Evolutionary conservation across 768 basidiomycete genomes (phyloP).

Genomic region (Clitopilus hobsonii): DNA sequence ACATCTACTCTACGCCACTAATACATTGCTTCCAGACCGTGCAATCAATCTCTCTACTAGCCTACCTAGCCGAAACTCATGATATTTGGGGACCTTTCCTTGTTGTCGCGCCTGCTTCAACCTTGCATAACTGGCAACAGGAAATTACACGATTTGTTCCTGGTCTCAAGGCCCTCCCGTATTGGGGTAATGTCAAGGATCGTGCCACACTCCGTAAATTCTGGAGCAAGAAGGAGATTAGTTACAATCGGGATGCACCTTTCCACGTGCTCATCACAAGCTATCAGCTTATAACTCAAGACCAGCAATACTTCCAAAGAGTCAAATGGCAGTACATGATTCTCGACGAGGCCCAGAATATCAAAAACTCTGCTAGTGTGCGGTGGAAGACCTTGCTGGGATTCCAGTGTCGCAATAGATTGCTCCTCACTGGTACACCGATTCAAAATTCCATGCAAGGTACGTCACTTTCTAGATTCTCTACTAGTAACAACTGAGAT

Average conservation of each 20-base stretch:
- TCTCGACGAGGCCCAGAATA: constrained; percentile 98
- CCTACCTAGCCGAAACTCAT: constrained; percentile 94
- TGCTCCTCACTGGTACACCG: constrained; percentile 94
- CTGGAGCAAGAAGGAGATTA: constrained; percentile 97
- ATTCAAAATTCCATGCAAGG: constrained; percentile 99
- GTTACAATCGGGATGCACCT: constrained; percentile 90
- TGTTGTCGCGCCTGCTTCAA: constrained; percentile 95
- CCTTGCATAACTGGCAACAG: constrained; percentile 99
- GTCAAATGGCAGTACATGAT: constrained; percentile 99
- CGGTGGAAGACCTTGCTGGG: constrained; percentile 97
- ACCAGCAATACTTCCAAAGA: constrained; percentile 96
- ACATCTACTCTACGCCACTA: constrained; percentile 1
- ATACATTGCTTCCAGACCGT: constrained; percentile 59
- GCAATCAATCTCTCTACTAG: constrained; percentile 93
- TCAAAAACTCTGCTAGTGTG: constrained; percentile 95
- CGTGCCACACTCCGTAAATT: constrained; percentile 91
- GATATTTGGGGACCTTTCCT: constrained; percentile 99
- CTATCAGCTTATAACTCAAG: constrained; percentile 94
- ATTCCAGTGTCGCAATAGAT: constrained; percentile 92
- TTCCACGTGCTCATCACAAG: constrained; percentile 97
- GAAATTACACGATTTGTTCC: constrained; percentile 96
- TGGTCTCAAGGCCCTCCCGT: constrained; percentile 87
- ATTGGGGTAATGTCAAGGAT: constrained; percentile 98
- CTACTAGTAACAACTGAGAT: not conserved
- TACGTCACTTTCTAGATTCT: constrained; percentile 22